Percentiles rank a stretch among this genome's conserved stretches.
Evolutionary conservation across 2,329 filamentous ascomycete genomes (phyloP).

Genomic region (Pestalotiopsis sp.): DNA sequence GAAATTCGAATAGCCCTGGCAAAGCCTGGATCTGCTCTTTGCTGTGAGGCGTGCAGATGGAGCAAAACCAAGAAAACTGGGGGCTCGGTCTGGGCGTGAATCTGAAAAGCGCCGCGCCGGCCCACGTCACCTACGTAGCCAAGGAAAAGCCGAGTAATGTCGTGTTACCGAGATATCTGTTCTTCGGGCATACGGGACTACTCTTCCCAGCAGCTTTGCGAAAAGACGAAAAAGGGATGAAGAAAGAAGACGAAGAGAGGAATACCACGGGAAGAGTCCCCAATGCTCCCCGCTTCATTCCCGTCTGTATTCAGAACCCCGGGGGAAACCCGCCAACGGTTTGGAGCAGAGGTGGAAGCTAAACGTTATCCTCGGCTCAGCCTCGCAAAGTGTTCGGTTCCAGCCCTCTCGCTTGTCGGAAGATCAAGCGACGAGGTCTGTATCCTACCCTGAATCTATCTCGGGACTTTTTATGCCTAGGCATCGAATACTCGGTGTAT

Average conservation of each 20-base stretch:
- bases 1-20: background rate
- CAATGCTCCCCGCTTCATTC: constrained; percentile 1
- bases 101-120: background rate
- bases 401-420: constrained; percentile 3
- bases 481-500: background rate
- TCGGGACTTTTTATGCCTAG: constrained; percentile 4
- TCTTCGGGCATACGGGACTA: constrained; percentile 5
- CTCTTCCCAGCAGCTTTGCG: background rate
- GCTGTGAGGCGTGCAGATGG: background rate
- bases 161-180: background rate
- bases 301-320: background rate
- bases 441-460: background rate
- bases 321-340: background rate
- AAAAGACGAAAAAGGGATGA: background rate
- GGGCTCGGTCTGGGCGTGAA: background rate
- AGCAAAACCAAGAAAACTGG: background rate
- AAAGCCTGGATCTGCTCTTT: background rate
- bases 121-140: background rate
- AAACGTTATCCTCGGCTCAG: constrained; percentile 7
- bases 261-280: background rate
- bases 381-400: background rate
- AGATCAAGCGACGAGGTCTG: background rate
- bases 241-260: background rate
- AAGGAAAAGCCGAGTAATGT: constrained; percentile 4
- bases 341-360: background rate